phyloP scores from a whole-genome alignment of 345 rosid species.

The Acer negundo region DNA sequence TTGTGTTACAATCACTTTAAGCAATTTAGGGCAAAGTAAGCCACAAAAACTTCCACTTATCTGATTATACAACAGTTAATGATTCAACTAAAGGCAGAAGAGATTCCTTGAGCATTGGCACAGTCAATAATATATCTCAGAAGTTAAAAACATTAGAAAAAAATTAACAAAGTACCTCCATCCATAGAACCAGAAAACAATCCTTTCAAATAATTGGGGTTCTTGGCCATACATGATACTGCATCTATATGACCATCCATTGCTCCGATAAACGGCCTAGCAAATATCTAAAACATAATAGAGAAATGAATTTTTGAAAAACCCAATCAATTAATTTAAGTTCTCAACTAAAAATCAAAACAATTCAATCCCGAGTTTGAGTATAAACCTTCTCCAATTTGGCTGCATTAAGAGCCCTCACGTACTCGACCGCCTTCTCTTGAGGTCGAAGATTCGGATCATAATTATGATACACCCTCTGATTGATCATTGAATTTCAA shows the following conservation, averaged over 20 bases:
- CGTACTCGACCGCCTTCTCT: slow-evolving; percentile 88
- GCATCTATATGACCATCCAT: slow-evolving; percentile 95
- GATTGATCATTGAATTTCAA: slow-evolving; percentile 7
- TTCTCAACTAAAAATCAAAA: neutral
- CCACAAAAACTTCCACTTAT: neutral
- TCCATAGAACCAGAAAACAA: slow-evolving; percentile 54
- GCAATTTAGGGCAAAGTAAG: neutral
- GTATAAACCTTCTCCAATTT: slow-evolving; percentile 77
- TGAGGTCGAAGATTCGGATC: slow-evolving; percentile 80
- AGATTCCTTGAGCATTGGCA: neutral
- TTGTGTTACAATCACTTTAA: neutral
- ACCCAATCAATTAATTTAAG: neutral
- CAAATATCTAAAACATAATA: slow-evolving; percentile 60
- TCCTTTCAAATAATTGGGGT: slow-evolving; percentile 65
- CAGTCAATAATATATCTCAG: too few species aligned
- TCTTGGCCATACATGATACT: slow-evolving; percentile 92
- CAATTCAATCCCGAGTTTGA: neutral
- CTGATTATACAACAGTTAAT: neutral
- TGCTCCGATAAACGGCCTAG: slow-evolving; percentile 91
- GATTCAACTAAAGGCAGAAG: neutral
- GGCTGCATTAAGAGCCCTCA: slow-evolving; percentile 88
- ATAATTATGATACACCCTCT: slow-evolving; percentile 89
- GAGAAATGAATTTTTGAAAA: neutral
- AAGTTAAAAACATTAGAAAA: neutral
- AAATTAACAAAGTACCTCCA: slow-evolving; percentile 59